Base-by-base conservation (phyloP, 129 eudicot species). In the Logfia minima region DNA sequence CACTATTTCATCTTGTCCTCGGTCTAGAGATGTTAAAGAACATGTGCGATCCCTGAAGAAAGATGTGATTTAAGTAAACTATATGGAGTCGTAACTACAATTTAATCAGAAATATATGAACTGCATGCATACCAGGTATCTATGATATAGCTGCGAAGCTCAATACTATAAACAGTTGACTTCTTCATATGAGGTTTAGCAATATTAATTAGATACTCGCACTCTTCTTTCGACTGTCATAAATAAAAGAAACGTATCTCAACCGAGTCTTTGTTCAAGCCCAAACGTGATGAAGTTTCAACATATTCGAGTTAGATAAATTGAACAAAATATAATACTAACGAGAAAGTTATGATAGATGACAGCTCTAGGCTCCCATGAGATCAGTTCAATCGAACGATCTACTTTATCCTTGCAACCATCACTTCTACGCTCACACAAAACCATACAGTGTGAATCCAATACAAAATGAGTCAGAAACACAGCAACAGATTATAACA, bases 111-210 rank as follows among this genome's bases (percentile, higher is more conserved):
- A 24, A 53, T 10, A 63, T 72, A 73, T 23, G 8, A 56, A 60
- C 69, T 72, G 81, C 83, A 77, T 72, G 82, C 86, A 77, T 72
- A 85, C 98, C 93, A 83, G 75, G 96, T 94, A 76, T 87, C 98
- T 78, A n/a, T n/a, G n/a, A n/a, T n/a, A n/a, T n/a, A n/a, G n/a
- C n/a, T n/a, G n/a, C n/a, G n/a, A n/a, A n/a, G n/a, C n/a, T n/a
- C n/a, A n/a, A n/a, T n/a, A n/a, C n/a, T n/a, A 70, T 84, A 92
- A 69, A 94, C 97, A 18, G 91, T 83, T 48, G 98, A 94, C 92
- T 91, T 94, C 19, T 70, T 75, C 97, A 89, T 94, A 66, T 87
- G 89, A 74, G 98, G 98, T 88, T 91, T 84, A 53, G 98, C 98
- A 52, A 86, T 86, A 22, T 79, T 81, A 29, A 91, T 94, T 14